Base-by-base conservation (phyloP, 2,329 filamentous ascomycete species). In the Nannizziopsis barbatae region DNA sequence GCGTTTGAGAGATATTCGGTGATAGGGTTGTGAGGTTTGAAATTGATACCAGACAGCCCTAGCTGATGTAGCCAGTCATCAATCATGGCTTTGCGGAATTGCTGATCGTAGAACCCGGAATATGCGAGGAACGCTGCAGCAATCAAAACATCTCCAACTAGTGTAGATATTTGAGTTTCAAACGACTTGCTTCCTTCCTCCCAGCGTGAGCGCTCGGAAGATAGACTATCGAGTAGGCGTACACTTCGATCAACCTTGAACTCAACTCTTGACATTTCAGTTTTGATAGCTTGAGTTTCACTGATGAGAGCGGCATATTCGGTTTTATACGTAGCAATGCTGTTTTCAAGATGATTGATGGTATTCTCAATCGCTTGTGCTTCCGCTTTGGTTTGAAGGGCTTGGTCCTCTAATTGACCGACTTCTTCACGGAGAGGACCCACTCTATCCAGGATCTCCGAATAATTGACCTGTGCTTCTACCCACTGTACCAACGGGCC, bases 171-270 rank as follows among this genome's bases (percentile, higher is more conserved):
- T 64, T 98, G 92, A 2, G 89, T 94, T 66, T 96, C 90, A 64
- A 98, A 98, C 0, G 90, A 95, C 70, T 84, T 94, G 76, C 92
- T 98, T 57, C 89, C 89, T 60, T 90, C 86, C 62, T 98, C 92
- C 92, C 92, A 98, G 61, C 92, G 83, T 35, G 77, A 79, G 66
- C 90, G 80, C 71, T 98, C 92, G 3, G 90, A 95, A 7, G 92
- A 93, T 56, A 98, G 73, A 68, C 89, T 95, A 68, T 95, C 90
- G 15, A 98, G 81, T 42, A 98, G 75, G 60, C 88, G 83, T 53
- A 95, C 86, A 71, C 90, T 96, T 63, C 92, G 83, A 64, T 96
- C 87, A 49, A 98, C 92, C 76, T 98, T 98, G 74, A 89, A 95
- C 67, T 98, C 85, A 6, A 98, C 92, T 52, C 87, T 83, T 52